Conservation (phyloP, 2,329 filamentous ascomycete species). For the Calcarisporium arbuscula region DNA sequence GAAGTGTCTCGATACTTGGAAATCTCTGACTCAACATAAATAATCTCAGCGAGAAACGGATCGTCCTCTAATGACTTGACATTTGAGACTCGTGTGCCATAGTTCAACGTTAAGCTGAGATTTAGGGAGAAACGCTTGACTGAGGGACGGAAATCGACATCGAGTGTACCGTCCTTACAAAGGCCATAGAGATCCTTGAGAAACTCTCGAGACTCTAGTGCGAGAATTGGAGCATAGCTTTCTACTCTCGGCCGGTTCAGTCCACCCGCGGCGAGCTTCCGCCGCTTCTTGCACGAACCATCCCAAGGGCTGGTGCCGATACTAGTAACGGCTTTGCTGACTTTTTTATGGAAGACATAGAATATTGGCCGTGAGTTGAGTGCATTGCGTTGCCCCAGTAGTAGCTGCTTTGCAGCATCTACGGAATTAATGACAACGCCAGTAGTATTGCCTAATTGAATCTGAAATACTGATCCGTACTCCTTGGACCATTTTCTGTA, state of each 20-base stretch:
- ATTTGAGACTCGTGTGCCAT: slow-evolving; percentile 57
- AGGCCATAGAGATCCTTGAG: slow-evolving; percentile 57
- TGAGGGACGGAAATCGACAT: slow-evolving; percentile 61
- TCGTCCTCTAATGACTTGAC: slow-evolving; percentile 49
- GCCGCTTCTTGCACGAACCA: slow-evolving; percentile 55
- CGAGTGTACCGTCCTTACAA: slow-evolving; percentile 41
- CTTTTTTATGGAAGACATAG: slow-evolving; percentile 53
- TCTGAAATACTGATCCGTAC: slow-evolving; percentile 47
- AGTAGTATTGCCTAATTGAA: slow-evolving; percentile 50
- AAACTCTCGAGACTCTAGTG: slow-evolving; percentile 57
- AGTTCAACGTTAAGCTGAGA: slow-evolving; percentile 58
- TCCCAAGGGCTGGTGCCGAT: slow-evolving; percentile 63
- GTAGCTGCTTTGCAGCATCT: slow-evolving; percentile 41
- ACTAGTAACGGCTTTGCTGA: slow-evolving; percentile 46
- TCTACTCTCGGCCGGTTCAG: slow-evolving; percentile 59
- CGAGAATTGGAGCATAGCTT: slow-evolving; percentile 55
- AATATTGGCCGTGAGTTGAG: slow-evolving; percentile 50
- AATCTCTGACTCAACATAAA: slow-evolving; percentile 55
- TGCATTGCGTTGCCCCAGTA: slow-evolving; percentile 46
- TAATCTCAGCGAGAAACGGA: slow-evolving; percentile 55
- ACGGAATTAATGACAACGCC: slow-evolving; percentile 51
- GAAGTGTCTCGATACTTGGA: slow-evolving; percentile 54
- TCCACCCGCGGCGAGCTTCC: slow-evolving; percentile 59
- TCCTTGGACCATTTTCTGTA: slow-evolving; percentile 47
- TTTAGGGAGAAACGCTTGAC: slow-evolving; percentile 58